Evolutionary conservation across 768 basidiomycete species (phyloP), one percentile per base, ranked within the genome.

Genomic region (Pisolithus tinctorius): DNA sequence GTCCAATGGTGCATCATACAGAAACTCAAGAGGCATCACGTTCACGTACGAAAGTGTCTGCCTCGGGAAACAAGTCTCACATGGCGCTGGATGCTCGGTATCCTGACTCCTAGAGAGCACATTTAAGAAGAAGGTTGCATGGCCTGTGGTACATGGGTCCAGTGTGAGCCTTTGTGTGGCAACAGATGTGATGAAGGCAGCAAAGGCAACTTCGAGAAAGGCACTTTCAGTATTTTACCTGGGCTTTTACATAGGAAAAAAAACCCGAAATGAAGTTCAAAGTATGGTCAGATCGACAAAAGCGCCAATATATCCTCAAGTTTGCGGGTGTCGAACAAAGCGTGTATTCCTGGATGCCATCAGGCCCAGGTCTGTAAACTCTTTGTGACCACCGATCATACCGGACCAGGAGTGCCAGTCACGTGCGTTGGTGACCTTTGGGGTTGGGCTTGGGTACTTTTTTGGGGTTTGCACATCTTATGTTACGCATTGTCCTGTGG

Each of bases 11-110:
- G 75, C 71, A 25, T 82, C 72, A 65, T 86, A 92, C 0, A 94
- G 95, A 67, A 96, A 96, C 2, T 83, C 71, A 0, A 87, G 54
- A 8, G 92, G 89, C 55, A 91, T 78, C 0, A 94, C 93, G 4
- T 88, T 77, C 49, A 91, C 84, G 62, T 83, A 83, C 17, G 86
- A 79, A 68, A 82, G 93, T 65, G 51, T 93, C 91, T 4, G 78
- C 77, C 36, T 75, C 64, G 0, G 73, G 62, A 0, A 76, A 67
- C 14, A 70, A 66, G 70, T 52, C 84, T 78, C 36, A 84, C 76
- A 49, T 88, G 78, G 17, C 88, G 80, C 63, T 88, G 87, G 20
- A 83, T 55, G 61, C 82, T 86, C 0, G 90, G 88, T 2, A 65
- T 72, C 31, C 47, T 62, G 6, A 60, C 63, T 94, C 89, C 3